A percentile compares a stretch with the other conserved stretches of the same genome.
Conservation (phyloP, 2,329 filamentous ascomycete species). For the Penicillium frequentans region DNA sequence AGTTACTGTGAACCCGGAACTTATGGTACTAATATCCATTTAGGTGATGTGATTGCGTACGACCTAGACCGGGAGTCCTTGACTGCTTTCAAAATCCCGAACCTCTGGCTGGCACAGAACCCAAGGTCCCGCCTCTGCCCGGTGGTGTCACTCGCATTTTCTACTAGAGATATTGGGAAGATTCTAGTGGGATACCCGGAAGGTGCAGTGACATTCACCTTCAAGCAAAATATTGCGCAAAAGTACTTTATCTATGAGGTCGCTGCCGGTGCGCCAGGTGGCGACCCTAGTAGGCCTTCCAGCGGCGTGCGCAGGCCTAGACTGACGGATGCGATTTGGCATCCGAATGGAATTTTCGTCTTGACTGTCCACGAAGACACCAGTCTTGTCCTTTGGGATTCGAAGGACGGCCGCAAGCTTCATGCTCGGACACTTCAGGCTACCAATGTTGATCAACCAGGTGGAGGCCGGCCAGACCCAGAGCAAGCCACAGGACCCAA, state of each 20-base stretch:
- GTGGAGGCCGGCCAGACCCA: slow-evolving; percentile 39
- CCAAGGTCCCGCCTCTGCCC: slow-evolving; percentile 64
- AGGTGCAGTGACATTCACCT: slow-evolving; percentile 86
- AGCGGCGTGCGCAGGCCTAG: slow-evolving; percentile 68
- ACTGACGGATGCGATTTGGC: slow-evolving; percentile 84
- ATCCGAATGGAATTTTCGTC: slow-evolving; percentile 89
- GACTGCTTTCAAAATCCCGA: slow-evolving; percentile 77
- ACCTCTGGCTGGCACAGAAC: slow-evolving; percentile 77
- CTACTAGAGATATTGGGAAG: slow-evolving; percentile 89
- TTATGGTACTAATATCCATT: neutral
- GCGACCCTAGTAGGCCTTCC: slow-evolving; percentile 61
- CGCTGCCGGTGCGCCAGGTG: slow-evolving; percentile 80
- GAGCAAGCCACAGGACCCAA: slow-evolving; percentile 60
- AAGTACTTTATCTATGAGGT: slow-evolving; percentile 83
- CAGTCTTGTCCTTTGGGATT: slow-evolving; percentile 91
- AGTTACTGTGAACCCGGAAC: neutral
- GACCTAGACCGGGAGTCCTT: slow-evolving; percentile 81
- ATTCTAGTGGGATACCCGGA: slow-evolving; percentile 87
- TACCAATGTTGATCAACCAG: slow-evolving; percentile 69
- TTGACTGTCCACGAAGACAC: slow-evolving; percentile 86
- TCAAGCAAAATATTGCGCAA: slow-evolving; percentile 81
- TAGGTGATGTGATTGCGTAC: slow-evolving; percentile 82
- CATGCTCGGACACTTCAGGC: slow-evolving; percentile 79
- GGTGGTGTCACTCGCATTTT: slow-evolving; percentile 77
- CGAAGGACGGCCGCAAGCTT: slow-evolving; percentile 80